Evolutionary conservation across 2,329 filamentous ascomycete species (phyloP), one percentile per base, ranked within the genome.

Genomic region (Alternaria tenuissima): DNA sequence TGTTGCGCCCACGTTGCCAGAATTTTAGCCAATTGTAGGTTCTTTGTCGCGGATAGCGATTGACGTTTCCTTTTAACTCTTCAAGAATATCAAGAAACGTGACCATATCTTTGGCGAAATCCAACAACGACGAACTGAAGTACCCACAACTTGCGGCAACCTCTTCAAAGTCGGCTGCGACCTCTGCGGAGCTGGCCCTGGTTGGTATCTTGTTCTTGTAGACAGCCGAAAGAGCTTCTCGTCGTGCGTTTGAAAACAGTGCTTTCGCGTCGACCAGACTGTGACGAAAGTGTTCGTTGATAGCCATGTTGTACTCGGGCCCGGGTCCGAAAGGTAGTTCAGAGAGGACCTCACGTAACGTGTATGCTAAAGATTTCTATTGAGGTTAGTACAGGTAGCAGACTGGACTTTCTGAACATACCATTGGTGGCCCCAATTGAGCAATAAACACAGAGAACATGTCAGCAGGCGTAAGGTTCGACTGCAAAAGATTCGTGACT

Each of bases 131-230:
- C 76, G 95, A 97, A 74, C 92, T 94, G 75, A 98, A 99, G 78
- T 98, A 94, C 0, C 95, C 94, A 73, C 95, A 99, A 57, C 94
- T 96, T n/a, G 95, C 94, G 41, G 94, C 94, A 11, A 98, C 94
- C 78, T 99, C 95, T 76, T 99, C 95, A 58, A 97, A 93, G 76
- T 98, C 95, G 3, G 94, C 95, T 73, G 96, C 90, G 8, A 94
- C 86, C 63, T 91, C 90, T 53, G 92, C 85, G 0, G 90, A 89
- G 42, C 88, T 86, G 3, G 88, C 83, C 59, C 87, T 87, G 11
- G 87, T 87, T 39, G 93, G 83, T 68, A 93, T 89, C 61, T 93
- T 93, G 52, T 87, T 91, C 64, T 87, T 88, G 78, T 99, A 98
- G 1, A 99, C 84, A 58, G 91, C 86, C 57, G 89, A 85, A 7